Percentiles rank a stretch among this genome's conserved stretches.
phyloP scores from a whole-genome alignment of 495 filamentous ascomycete species.

The Acidomyces sp. region DNA sequence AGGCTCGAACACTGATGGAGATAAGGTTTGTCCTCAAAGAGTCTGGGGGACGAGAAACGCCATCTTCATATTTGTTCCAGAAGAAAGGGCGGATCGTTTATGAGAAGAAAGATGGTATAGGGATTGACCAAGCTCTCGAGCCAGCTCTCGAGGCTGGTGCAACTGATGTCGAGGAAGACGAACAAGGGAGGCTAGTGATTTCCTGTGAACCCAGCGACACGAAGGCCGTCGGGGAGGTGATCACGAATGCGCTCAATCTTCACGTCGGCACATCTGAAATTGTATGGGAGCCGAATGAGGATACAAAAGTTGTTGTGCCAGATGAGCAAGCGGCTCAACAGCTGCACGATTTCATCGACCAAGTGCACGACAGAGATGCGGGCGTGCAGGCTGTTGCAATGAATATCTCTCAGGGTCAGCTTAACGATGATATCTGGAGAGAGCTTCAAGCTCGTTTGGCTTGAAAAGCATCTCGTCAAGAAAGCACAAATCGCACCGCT shows the following conservation, averaged over 20 bases:
- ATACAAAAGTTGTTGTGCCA: conserved; percentile 51
- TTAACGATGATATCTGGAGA: conserved; percentile 8
- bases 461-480: too few relatives aligned
- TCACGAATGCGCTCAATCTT: conserved; percentile 46
- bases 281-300: conserved; percentile 71
- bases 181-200: conserved; percentile 55
- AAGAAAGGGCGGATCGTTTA: conserved; percentile 61
- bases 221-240: conserved; percentile 46
- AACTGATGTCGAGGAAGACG: conserved; percentile 61
- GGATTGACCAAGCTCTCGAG: conserved; percentile 67
- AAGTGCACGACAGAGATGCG: conserved; percentile 33
- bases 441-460: conserved; percentile 12
- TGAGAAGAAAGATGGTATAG: conserved; percentile 45
- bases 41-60: conserved; percentile 49
- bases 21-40: conserved; percentile 55
- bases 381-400: conserved; percentile 13
- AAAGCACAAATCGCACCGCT: too few relatives aligned
- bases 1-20: conserved; percentile 56
- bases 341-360: conserved; percentile 37
- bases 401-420: conserved; percentile 16
- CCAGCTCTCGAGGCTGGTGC: conserved; percentile 75
- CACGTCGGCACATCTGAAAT: conserved; percentile 61
- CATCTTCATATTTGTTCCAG: conserved; percentile 73
- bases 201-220: conserved; percentile 62
- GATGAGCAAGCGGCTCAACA: conserved; percentile 33